Percentiles rank a stretch among this genome's conserved stretches.
Conservation (phyloP, 305 asterid species). For the Solanum hybrid region DNA sequence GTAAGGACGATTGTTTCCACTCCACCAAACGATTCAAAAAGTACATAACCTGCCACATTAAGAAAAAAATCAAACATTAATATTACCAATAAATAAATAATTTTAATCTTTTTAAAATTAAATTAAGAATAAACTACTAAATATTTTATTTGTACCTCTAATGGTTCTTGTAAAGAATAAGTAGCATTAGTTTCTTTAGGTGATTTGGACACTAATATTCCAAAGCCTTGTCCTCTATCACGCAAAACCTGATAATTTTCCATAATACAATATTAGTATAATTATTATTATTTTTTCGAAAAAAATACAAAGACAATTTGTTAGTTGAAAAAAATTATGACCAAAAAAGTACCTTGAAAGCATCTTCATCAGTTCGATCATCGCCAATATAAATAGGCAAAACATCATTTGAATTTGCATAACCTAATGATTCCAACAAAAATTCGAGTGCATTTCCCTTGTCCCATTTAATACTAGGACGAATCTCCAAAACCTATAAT, state of each 20-base stretch:
- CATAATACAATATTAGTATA: not conserved
- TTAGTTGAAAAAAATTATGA: not conserved
- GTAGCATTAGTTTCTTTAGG: constrained; percentile 69
- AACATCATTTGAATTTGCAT: constrained; percentile 47
- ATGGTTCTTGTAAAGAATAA: constrained; percentile 62
- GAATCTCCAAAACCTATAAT: constrained; percentile 64
- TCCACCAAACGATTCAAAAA: constrained; percentile 58
- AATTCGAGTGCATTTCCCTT: constrained; percentile 91
- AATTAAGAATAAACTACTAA: not conserved
- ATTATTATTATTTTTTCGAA: not conserved
- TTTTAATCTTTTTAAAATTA: not conserved
- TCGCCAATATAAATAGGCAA: constrained; percentile 81
- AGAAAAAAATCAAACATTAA: not conserved
- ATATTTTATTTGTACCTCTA: constrained; percentile 30
- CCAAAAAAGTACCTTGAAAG: constrained; percentile 43
- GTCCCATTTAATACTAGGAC: constrained; percentile 92
- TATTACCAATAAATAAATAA: not conserved
- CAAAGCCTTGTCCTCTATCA: constrained; percentile 59
- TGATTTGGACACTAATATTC: constrained; percentile 55
- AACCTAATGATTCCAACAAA: constrained; percentile 72
- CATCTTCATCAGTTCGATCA: constrained; percentile 87
- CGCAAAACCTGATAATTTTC: constrained; percentile 36
- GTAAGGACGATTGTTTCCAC: constrained; percentile 45
- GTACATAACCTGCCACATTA: constrained; percentile 65
- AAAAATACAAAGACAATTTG: not conserved